These are phyloP conservation scores for Penicillium pulvis DNA, from an alignment of 495 filamentous ascomycete species.

Conservation along the genomic window DNA sequence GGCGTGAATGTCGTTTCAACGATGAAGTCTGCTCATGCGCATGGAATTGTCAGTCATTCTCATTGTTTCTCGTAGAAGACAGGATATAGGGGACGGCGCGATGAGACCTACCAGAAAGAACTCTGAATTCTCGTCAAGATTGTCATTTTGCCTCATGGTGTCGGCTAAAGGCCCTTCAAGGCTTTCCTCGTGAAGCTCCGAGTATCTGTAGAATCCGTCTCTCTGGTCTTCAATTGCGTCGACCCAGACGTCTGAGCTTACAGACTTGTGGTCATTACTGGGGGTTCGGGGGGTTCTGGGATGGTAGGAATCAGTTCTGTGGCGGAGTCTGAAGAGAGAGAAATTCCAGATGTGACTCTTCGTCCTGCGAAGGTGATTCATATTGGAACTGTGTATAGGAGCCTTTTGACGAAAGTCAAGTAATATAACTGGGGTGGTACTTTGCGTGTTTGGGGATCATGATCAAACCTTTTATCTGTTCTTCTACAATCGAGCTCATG, in stretches of 20 bases:
- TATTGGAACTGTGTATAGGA: neutral
- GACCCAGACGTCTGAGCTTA: neutral
- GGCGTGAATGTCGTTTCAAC: constrained; percentile 22
- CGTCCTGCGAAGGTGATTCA: neutral
- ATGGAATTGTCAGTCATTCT: neutral
- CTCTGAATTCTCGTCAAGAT: neutral
- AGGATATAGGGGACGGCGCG: neutral
- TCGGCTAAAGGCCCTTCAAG: neutral
- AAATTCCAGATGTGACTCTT: neutral
- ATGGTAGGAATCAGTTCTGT: neutral
- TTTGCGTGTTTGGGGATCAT: neutral
- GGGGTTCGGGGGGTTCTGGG: neutral
- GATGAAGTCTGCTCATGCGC: neutral
- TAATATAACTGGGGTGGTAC: neutral
- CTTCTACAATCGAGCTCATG: neutral
- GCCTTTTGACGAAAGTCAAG: neutral
- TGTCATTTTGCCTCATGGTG: neutral
- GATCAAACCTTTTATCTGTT: neutral
- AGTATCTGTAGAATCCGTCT: constrained; percentile 32
- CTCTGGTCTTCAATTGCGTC: constrained; percentile 14
- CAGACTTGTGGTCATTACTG: neutral
- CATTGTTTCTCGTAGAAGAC: neutral
- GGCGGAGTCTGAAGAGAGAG: constrained; percentile 1
- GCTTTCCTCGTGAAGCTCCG: constrained; percentile 1
- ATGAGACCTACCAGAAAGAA: neutral